Evolutionary conservation across 108 stramenopile genomes (phyloP).

Genomic region (Skeletonema tropicum): DNA sequence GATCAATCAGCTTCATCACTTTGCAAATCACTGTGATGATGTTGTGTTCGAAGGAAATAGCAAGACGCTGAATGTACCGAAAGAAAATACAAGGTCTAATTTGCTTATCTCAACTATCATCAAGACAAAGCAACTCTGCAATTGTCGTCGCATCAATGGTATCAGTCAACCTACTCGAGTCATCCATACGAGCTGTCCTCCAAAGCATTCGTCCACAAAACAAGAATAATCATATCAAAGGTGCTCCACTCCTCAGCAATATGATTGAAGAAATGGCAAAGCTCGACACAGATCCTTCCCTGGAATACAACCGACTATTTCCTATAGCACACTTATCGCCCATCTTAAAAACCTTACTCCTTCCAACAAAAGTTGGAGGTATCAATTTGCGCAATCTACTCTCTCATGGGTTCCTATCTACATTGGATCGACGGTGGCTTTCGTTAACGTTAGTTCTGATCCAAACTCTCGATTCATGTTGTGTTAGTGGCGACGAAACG

Average conservation of each 20-base stretch:
- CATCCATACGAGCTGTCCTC: constrained; percentile 46
- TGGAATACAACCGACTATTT: not conserved
- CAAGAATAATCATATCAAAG: constrained; percentile 3
- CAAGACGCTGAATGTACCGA: constrained; percentile 2
- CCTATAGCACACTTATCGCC: constrained; percentile 5
- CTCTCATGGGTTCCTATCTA: constrained; percentile 72
- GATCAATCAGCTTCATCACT: constrained; percentile 16
- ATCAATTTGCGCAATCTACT: constrained; percentile 74
- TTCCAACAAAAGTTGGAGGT: constrained; percentile 50
- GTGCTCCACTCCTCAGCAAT: constrained; percentile 31
- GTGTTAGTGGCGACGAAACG: not conserved
- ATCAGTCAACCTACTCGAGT: constrained; percentile 60
- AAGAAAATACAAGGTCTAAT: constrained; percentile 32
- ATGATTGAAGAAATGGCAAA: constrained; percentile 31
- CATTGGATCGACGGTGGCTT: constrained; percentile 63
- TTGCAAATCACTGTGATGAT: constrained; percentile 31
- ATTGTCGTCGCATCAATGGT: constrained; percentile 32
- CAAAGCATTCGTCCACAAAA: not conserved
- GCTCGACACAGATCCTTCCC: not conserved
- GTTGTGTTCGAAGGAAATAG: constrained; percentile 3
- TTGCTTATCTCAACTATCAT: constrained; percentile 24
- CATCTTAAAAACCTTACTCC: constrained; percentile 48
- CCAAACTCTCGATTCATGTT: constrained; percentile 23
- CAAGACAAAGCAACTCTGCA: constrained; percentile 7
- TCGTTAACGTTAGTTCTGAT: constrained; percentile 52